Base-by-base conservation (phyloP, 1,284 basidiomycete species). In the Phaffia rhodozyma region DNA sequence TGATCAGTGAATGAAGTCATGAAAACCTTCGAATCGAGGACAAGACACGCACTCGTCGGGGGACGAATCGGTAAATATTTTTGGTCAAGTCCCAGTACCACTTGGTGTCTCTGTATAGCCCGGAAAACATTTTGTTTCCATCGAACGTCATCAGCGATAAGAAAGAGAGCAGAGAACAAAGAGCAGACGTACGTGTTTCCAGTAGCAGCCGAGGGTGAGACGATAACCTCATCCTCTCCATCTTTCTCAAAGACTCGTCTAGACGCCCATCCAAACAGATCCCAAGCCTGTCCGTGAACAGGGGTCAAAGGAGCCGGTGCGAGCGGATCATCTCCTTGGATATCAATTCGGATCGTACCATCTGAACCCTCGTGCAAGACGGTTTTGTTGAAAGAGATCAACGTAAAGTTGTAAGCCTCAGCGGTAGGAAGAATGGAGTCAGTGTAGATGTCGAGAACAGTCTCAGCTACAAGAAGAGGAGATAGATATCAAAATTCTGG, bases 61-160 rank as follows among this genome's bases (percentile, higher is more conserved):
- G 70, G 16, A 66, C 66, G 38, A 71, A 71, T n/a, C 70, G 67
- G 67, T 67, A 71, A 43, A 71, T 69, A 62, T 69, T 63, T 48
- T 53, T 60, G 49, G 70, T 66, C 29, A 67, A 48, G 56, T 65
- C 63, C 67, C 67, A 68, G 54, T 66, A 23, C 50, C 52, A 54
- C 59, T 56, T 52, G 25, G 63, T 65, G 54, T 65, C 59, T 25
- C 56, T 64, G 51, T 30, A 51, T 34, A 49, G 13, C 9, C 2
- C 25, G 32, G 20, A 13, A 34, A 5, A 34, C 27, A 55, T 16
- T n/a, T n/a, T n/a, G n/a, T 21, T 21, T 25, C 13, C 27, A 4
- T 56, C 21, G 43, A 50, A 30, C 3, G 20, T 29, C 47, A 59
- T 16, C 23, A 16, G 20, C 6, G 21, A 43, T 16, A 30, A 49